Evolutionary conservation across 768 basidiomycete species (phyloP), one percentile per base, ranked within the genome.

Genomic region (Auriscalpium orientale): DNA sequence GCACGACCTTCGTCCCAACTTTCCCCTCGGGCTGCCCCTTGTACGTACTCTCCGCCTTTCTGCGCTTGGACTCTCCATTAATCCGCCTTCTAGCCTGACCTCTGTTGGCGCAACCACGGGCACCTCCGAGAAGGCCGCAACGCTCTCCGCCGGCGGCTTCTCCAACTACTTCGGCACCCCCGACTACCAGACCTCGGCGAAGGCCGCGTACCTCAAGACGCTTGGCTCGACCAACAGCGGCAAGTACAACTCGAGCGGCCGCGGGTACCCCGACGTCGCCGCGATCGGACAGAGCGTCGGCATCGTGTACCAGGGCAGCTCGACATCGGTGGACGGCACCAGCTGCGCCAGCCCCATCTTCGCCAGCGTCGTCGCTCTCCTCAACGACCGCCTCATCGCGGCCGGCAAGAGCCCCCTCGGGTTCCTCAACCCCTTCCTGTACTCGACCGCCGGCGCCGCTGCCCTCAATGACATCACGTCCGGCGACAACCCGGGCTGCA

Each of bases 371-470:
- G 49, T 62, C 21, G 36, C 56, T 6, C 58, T 62, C 20, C 28
- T 64, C 34, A 64, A 64, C 40, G 63, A 62, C 35, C 48, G 51
- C 9, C 63, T 64, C 10, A 38, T 57, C 38, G 61, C 58, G 7
- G 52, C 58, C 1, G 61, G 63, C 2, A 64, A 60, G 49, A 35
- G 50, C 12, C 48, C 50, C 3, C 49, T 64, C 15, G 63, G 63
- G 9, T 64, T 62, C 54, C 48, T 64, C 21, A 64, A 64, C 48
- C 63, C 63, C 3, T 62, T 52, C 44, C 34, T 64, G 21, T 64
- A 64, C 56, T 49, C 63, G 2, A 53, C 51, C 44, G 47, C 40
- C n/a, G 51, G 49, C 28, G 28, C 28, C 28, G 28, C 28, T 28
- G 18, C 58, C n/a, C 28, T 49, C 47, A 20, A 49, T 28, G 47